Percentiles rank a stretch among this genome's conserved stretches.
These are phyloP conservation scores for Suhomyces bribrorum DNA, from an alignment of 1,139 yeast genomes.

Conservation along the genomic window DNA sequence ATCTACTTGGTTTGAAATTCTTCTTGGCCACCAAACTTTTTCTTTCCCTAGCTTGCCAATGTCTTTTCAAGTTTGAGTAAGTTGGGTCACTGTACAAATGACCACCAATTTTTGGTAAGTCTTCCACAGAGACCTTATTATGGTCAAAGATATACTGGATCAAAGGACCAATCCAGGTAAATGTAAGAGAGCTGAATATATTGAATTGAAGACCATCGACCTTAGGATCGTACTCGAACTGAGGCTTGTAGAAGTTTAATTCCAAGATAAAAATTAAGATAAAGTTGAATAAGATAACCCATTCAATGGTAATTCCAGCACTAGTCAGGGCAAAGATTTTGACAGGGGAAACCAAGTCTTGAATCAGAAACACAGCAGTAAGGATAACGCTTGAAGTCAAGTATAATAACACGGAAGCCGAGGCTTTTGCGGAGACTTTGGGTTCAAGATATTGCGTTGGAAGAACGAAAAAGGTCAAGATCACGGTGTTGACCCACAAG, in stretches of 20 bases:
- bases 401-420: conserved; percentile 16
- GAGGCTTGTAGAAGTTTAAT: conserved; percentile 18
- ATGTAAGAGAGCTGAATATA: conserved; percentile 25
- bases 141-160: conserved; percentile 24
- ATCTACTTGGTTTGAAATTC: conserved; percentile 6
- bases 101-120: conserved; percentile 19
- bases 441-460: conserved; percentile 15
- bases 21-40: conserved; percentile 2
- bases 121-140: conserved; percentile 23
- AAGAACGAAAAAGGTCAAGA: not conserved
- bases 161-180: conserved; percentile 28
- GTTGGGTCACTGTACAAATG: conserved; percentile 13
- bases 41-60: conserved; percentile 12
- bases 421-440: conserved; percentile 9
- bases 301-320: conserved; percentile 9
- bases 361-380: conserved; percentile 12
- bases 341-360: conserved; percentile 21
- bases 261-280: conserved; percentile 18
- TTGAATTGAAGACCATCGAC: conserved; percentile 17
- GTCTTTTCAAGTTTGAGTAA: conserved; percentile 4
- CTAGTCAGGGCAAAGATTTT: conserved; percentile 16
- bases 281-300: conserved; percentile 14
- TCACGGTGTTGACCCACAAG: not conserved
- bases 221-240: conserved; percentile 17
- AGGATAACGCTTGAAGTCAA: conserved; percentile 12